Base-by-base conservation (phyloP, 2,329 filamentous ascomycete genomes). In the Fusarium sp. region DNA sequence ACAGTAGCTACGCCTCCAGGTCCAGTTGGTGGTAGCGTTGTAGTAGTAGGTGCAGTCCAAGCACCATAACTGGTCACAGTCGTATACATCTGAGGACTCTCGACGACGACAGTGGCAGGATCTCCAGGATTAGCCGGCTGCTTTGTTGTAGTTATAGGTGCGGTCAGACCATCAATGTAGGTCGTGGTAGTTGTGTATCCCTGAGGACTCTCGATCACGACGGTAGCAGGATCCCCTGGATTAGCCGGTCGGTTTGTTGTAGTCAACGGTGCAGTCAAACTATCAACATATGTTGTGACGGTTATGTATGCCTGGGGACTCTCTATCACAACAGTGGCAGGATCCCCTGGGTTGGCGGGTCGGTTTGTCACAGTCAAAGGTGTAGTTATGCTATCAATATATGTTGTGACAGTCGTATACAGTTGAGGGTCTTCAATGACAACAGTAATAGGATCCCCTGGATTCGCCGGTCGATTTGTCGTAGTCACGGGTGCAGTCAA, bases 131-230 rank as follows among this genome's bases (percentile, higher is more conserved):
- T 28, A 3, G 42, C 26, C 9, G 42, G 42, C 7, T 4, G 13
- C 13, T 28, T 28, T 0, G 42, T 45, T 0, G 9, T 28, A 7
- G 42, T 45, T 4, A 48, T 0, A 9, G 55, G 55, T 13, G 41
- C 18, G 9, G 39, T 58, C 3, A 58, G 20, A 0, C 24, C 8
- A 8, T 58, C 14, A 3, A 48, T 12, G 15, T 58, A 58, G 3
- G 55, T 58, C 1, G 55, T 58, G 7, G 13, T 2, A 8, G 55
- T 58, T 16, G 24, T 30, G 4, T 47, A 47, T 12, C 7, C 26
- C 20, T 22, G 26, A 3, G 44, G 44, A 2, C 20, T 22, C 20
- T 47, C 44, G 0, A 47, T 0, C 0, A 47, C 6, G 6, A 47
- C 20, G 2, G 44, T 47, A 0, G 6, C 26, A 0, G 39, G 39